Conservation (phyloP, 306 rosid genomes). For the Leucaena leucocephala region DNA sequence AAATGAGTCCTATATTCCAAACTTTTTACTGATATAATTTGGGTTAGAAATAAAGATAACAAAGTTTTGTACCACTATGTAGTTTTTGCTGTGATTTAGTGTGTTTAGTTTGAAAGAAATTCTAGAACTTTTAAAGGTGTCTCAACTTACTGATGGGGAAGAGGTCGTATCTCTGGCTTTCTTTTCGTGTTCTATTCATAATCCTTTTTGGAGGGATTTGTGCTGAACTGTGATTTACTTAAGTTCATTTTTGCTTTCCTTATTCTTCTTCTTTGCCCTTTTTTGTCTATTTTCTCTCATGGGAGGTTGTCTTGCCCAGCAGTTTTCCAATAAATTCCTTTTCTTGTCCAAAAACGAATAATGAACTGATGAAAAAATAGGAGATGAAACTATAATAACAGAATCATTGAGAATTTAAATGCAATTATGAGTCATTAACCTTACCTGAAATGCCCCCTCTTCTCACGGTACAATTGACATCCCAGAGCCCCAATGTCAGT, state of each 20-base stretch:
- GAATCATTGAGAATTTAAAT: constrained; percentile 22
- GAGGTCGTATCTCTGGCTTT: not conserved
- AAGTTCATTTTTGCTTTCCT: not conserved
- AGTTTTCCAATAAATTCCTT: not conserved
- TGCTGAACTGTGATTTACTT: not conserved
- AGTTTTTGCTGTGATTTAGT: no score
- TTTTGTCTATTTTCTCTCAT: not conserved
- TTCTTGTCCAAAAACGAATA: not conserved
- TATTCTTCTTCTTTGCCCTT: not conserved
- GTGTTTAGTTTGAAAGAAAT: not conserved
- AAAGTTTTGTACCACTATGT: no score
- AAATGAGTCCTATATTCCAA: no score
- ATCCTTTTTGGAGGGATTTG: not conserved
- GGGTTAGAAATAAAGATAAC: no score
- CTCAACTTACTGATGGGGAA: not conserved
- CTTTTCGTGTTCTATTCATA: not conserved
- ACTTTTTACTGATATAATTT: no score
- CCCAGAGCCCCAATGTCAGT: constrained; percentile 93
- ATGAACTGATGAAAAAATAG: not conserved
- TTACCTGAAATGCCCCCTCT: constrained; percentile 92
- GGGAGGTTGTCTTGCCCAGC: not conserved
- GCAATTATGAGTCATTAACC: constrained; percentile 24
- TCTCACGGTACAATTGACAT: constrained; percentile 77
- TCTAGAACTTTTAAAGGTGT: not conserved
- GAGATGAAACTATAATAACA: constrained; percentile 4